Evolutionary conservation across 768 basidiomycete species (phyloP), one percentile per base, ranked within the genome.

Genomic region (Lactarius sanguifluus): DNA sequence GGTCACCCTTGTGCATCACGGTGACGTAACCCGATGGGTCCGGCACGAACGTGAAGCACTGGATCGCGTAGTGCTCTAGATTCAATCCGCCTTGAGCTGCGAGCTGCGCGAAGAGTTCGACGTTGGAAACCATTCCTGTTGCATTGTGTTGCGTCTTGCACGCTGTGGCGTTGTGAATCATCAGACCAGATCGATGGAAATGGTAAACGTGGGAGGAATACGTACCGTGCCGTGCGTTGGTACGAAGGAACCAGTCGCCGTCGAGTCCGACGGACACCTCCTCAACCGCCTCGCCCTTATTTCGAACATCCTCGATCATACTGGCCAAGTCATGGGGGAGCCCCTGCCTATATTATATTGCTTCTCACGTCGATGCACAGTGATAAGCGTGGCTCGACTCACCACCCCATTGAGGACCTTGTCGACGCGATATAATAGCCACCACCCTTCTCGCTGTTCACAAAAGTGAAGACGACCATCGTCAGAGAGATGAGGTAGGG

Each of bases 221-320:
- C 65, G 20, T 59, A 67, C 66, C 62, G 20, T 63, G 57, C 25
- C 66, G 66, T 16, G 1, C 5, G 34, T 64, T 50, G 23, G 66
- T 59, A 7, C 66, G 62, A 23, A 67, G 57, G 34, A 67, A 67
- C 66, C 66, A 67, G 18, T 67, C 66, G 41, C 52, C 62, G n/a
- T 67, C 62, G 47, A 63, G 52, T 45, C 66, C 66, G 15, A 59
- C 56, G 18, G 66, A 59, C 32, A 64, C 23, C 34, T 64, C 57
- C 43, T 59, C 23, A 23, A 67, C 62, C 16, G 59, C 62, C n/a
- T 67, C 62, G 25, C 57, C 40, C 25, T 63, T 59, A 23, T 20
- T 23, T 18, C 34, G 58, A 10, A 45, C 57, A 45, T 67, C 62
- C 16, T 64, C 38, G 25, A 64, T 25, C 62, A 12, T 62, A 59